phyloP scores from a whole-genome alignment of 345 rosid genomes.

The sweet orange (Citrus sinensis) region DVS_A1.0 CM039161.1:9979501-9980000 shows the following conservation, averaged over 20 bases:
- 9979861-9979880: background rate
- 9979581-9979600: too few relatives aligned
- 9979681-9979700: background rate
- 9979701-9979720: background rate
- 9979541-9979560: background rate
- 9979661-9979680: background rate
- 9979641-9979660: background rate
- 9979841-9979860: too few relatives aligned
- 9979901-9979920: background rate
- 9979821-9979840: background rate
- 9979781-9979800: slow-evolving; percentile 24
- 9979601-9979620: background rate
- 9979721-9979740: background rate
- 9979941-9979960: background rate
- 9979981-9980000: slow-evolving; percentile 28
- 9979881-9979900: background rate
- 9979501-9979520: background rate
- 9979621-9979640: background rate
- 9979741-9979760: background rate
- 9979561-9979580: background rate
- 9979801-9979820: background rate
- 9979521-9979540: background rate
- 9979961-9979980: background rate
- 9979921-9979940: background rate
- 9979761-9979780: background rate